Conservation (phyloP, 768 basidiomycete genomes). For the Sporobolomyces pararoseus region DNA sequence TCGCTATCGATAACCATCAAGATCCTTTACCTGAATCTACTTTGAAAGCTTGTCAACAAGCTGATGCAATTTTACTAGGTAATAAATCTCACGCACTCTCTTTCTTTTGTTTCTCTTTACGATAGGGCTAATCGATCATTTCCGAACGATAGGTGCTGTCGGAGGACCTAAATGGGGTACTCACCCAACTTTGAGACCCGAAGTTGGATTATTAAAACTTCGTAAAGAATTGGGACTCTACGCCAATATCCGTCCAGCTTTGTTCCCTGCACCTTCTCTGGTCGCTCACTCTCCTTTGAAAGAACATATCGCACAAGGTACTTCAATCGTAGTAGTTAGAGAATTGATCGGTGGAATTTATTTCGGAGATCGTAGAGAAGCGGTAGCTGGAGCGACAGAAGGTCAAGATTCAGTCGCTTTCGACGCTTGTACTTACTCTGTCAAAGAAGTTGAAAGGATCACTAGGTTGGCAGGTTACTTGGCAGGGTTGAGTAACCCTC, state of each 20-base stretch:
- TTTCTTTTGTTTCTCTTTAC: neutral
- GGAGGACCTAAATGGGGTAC: slow-evolving; percentile 99
- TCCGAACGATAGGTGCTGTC: slow-evolving; percentile 66
- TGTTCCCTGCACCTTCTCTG: slow-evolving; percentile 87
- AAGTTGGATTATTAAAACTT: slow-evolving; percentile 78
- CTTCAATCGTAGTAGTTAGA: slow-evolving; percentile 84
- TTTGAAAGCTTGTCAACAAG: slow-evolving; percentile 79
- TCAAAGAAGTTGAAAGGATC: slow-evolving; percentile 85
- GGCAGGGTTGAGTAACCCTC: slow-evolving; percentile 74
- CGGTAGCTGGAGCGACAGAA: slow-evolving; percentile 55
- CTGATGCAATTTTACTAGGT: slow-evolving; percentile 97
- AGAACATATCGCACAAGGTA: slow-evolving; percentile 48
- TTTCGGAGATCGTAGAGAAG: slow-evolving; percentile 90
- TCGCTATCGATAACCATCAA: slow-evolving; percentile 83
- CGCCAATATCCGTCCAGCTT: slow-evolving; percentile 96
- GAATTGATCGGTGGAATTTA: slow-evolving; percentile 96
- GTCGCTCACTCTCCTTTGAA: slow-evolving; percentile 83
- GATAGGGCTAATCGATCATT: too few relatives aligned
- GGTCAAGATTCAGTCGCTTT: slow-evolving; percentile 64
- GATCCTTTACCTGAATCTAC: slow-evolving; percentile 80
- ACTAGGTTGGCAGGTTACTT: slow-evolving; percentile 93
- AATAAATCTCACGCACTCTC: neutral
- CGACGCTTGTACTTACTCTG: slow-evolving; percentile 91
- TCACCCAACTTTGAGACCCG: slow-evolving; percentile 78
- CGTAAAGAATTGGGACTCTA: slow-evolving; percentile 92